Evolutionary conservation across 2,329 filamentous ascomycete species (phyloP), one percentile per base, ranked within the genome.

Genomic region (Aspergillus carbonarius): DNA sequence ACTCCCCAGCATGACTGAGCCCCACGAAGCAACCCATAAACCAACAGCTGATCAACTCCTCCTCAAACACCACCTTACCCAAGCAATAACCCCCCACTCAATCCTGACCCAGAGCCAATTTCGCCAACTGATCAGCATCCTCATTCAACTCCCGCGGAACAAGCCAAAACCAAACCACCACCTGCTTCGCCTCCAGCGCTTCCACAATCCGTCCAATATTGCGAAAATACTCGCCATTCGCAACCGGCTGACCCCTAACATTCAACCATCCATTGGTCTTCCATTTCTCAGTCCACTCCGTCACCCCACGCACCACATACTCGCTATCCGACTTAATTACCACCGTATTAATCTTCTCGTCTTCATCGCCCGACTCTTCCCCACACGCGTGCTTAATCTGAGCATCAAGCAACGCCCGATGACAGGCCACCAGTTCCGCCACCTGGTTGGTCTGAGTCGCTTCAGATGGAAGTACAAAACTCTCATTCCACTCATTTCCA

Each of bases 381-480:
- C 17, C 17, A 1, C 3, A 7, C 3, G 8, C 13, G 4, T 17
- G 37, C 1, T 51, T 18, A 18, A 7, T n/a, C 9, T 8, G 4
- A 15, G 32, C 52, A 15, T 3, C 9, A 10, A 9, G 2, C 34
- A 48, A 7, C 34, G 37, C 47, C 4, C 8, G 10, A 15, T 18
- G 2, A 7, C 58, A 57, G 1, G 49, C 54, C 15, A 20, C 34
- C 3, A 60, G 13, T 4, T 54, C 58, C 10, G 58, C 54, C 0
- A 60, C 30, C 49, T 60, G 49, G 9, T 10, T 54, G 1, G 50
- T 57, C 12, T 60, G 58, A 3, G 3, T 17, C 1, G 25, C 35
- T 3, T 10, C 2, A 0, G n/a, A 9, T 1, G 44, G 8, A 2
- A 53, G 17, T 2, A 1, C 17, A 5, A 3, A 2, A n/a, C 25